Base-by-base conservation (phyloP, 2,329 filamentous ascomycete genomes). In the Pestalotiopsis fici region DNA sequence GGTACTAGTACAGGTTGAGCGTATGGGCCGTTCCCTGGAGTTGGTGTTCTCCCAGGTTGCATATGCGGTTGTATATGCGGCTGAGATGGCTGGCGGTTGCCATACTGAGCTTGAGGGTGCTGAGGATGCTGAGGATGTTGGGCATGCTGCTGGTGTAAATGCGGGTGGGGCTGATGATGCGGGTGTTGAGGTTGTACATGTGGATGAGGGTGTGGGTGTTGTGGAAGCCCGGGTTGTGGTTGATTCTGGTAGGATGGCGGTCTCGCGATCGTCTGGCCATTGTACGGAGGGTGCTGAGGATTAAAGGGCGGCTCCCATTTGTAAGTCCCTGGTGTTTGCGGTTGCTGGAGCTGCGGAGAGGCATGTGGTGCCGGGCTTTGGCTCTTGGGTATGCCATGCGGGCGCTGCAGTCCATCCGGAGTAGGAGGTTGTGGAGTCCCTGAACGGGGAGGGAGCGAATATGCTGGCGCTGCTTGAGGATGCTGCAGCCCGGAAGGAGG, bases 281-380 rank as follows among this genome's bases (percentile, higher is more conserved):
- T 62, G 37, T 62, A 67, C 2, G 76, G 73, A 9, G 75, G 74
- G 65, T 78, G 74, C 64, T 71, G 68, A 61, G 78, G 79, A 65
- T 80, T 79, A 67, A 82, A 82, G 4, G 75, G 79, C 12, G 81
- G 79, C 67, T 83, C 80, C 80, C 80, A 83, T 70, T 81, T 81
- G 31, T 80, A 70, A 15, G 78, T 72, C 6, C 74, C 74, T 57
- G 80, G 71, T 43, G 76, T 70, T 57, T 76, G 74, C 9, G 72
- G 65, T 64, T 72, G 65, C 65, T 76, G 74, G 21, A 74, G 70
- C 28, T 73, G 70, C 12, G 67, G 61, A 12, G 71, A 66, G 35
- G 66, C 69, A 35, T 68, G 63, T 6, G 70, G 73, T 2, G 74
- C 72, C 66, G 75, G 76, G 66, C 73, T 77, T 67, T 74, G 76